These are phyloP conservation scores for Rhodotorula sp. DNA, from an alignment of 1,284 basidiomycete genomes.

Conservation along the genomic window DNA sequence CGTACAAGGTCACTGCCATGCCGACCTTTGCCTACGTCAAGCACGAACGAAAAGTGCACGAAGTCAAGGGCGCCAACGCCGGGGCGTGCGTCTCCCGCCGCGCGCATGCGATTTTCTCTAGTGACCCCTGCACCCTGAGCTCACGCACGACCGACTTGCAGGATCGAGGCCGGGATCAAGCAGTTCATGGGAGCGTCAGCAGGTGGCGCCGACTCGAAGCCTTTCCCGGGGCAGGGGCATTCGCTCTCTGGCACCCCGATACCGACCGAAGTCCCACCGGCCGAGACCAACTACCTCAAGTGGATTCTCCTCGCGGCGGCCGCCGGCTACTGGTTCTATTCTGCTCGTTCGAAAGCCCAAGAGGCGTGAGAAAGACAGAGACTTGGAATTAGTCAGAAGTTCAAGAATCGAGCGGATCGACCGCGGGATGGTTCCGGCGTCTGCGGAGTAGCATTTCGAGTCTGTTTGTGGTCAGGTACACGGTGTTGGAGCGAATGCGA, in stretches of 20 bases:
- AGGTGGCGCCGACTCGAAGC: not conserved
- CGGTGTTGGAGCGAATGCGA: too few species aligned
- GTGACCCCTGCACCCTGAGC: too few species aligned
- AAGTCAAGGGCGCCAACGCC: slow-evolving; percentile 27
- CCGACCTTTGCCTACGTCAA: slow-evolving; percentile 37
- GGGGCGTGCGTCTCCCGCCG: slow-evolving; percentile 7
- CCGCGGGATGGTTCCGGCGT: too few species aligned
- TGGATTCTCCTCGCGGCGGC: slow-evolving; percentile 1
- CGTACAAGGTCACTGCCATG: slow-evolving; percentile 28
- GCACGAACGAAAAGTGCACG: slow-evolving; percentile 27
- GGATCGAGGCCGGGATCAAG: slow-evolving; percentile 31
- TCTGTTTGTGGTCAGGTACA: too few species aligned
- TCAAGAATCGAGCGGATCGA: too few species aligned
- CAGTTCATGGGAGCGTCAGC: slow-evolving; percentile 9
- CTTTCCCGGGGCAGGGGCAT: slow-evolving; percentile 31
- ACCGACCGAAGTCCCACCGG: slow-evolving; percentile 20
- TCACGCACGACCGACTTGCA: not conserved
- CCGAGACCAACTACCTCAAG: slow-evolving; percentile 9
- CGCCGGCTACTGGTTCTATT: slow-evolving; percentile 12
- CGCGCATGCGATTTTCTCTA: not conserved
- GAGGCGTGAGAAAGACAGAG: not conserved
- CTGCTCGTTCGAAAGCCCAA: slow-evolving; percentile 1
- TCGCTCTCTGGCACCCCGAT: slow-evolving; percentile 23
- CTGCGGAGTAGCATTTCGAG: too few species aligned
- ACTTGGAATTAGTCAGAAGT: too few species aligned